These are phyloP conservation scores for Brachypodium distachyon DNA, from an alignment of 202 grass and related monocot species.

Conservation along the genomic window DNA sequence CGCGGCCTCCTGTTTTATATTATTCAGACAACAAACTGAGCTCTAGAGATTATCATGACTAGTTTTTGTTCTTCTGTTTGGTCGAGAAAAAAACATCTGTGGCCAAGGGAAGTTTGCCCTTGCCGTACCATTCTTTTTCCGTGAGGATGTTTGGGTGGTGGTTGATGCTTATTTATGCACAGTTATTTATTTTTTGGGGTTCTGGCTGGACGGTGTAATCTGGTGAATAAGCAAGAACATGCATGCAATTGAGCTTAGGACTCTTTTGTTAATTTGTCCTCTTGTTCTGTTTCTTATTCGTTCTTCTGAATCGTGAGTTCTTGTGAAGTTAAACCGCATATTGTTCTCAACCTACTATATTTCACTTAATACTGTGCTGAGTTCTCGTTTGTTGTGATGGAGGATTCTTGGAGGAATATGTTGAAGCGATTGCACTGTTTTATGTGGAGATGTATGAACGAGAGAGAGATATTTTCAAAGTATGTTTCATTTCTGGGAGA, in stretches of 20 bases:
- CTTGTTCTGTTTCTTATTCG: neutral
- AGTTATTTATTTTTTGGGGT: constrained; percentile 4
- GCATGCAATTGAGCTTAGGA: constrained; percentile 17
- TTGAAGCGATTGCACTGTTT: neutral
- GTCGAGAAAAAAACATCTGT: constrained; percentile 6
- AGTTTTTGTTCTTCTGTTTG: constrained; percentile 28
- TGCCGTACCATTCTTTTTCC: constrained; percentile 34
- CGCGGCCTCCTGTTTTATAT: constrained; percentile 22
- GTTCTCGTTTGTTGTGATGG: neutral
- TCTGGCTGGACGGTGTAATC: constrained; percentile 29
- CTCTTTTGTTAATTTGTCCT: neutral
- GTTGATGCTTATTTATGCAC: constrained; percentile 28
- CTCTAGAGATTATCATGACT: constrained; percentile 32
- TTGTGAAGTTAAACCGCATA: neutral
- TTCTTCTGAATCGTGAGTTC: neutral
- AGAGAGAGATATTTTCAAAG: too few species aligned
- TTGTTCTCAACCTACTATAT: neutral
- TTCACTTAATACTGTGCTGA: too few species aligned
- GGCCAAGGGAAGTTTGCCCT: neutral
- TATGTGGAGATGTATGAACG: too few species aligned
- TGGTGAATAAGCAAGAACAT: constrained; percentile 40
- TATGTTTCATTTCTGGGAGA: too few species aligned
- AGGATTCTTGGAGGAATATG: neutral
- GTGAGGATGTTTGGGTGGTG: neutral
- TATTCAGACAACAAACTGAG: constrained; percentile 19